Evolutionary conservation across 108 stramenopile genomes (phyloP).

Genomic region (Cyclostephanos invisitatus): DNA sequence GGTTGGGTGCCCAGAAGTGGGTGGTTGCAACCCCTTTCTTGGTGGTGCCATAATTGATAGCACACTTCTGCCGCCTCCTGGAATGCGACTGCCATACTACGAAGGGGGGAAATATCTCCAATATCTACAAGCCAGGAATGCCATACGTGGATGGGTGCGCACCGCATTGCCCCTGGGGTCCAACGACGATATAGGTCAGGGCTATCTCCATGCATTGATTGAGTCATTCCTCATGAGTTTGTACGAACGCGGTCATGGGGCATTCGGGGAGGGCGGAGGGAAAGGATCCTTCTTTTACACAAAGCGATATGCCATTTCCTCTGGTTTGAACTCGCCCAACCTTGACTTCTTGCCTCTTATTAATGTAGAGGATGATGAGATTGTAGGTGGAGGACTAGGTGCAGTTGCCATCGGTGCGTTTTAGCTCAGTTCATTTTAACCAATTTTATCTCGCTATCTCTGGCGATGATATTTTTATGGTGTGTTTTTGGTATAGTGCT

Average conservation of each 20-base stretch:
- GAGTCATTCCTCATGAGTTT: conserved; percentile 82
- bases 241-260: conserved; percentile 86
- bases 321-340: conserved; percentile 80
- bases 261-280: conserved; percentile 80
- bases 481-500: neutral
- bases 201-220: conserved; percentile 72
- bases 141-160: conserved; percentile 79
- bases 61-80: conserved; percentile 68
- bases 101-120: conserved; percentile 73
- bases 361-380: conserved; percentile 83
- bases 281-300: conserved; percentile 70
- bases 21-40: conserved; percentile 73
- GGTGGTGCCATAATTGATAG: conserved; percentile 87
- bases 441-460: neutral
- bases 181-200: conserved; percentile 81
- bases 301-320: conserved; percentile 71
- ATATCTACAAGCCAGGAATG: conserved; percentile 81
- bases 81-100: conserved; percentile 75
- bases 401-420: conserved; percentile 57
- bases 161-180: conserved; percentile 74
- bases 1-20: conserved; percentile 74
- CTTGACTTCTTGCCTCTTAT: conserved; percentile 82
- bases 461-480: neutral
- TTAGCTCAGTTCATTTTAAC: neutral
- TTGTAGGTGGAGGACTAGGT: conserved; percentile 60